These are phyloP conservation scores for Perkinsus marinus DNA, from an alignment of 169 alveolate genomes.

Conservation along the genomic window DNA sequence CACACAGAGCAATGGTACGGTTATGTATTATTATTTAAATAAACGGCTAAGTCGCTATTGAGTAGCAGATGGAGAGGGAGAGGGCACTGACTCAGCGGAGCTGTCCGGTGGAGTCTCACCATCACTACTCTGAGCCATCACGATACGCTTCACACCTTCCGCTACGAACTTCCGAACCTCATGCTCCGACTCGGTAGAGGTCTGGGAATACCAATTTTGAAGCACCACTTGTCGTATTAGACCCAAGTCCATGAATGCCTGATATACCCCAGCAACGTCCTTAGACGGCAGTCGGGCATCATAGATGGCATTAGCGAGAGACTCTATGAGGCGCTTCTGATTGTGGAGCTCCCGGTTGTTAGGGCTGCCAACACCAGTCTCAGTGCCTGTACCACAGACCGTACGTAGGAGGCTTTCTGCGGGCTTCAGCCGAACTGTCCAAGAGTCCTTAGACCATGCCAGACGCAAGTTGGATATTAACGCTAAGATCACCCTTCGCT, in stretches of 20 bases:
- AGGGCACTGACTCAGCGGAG: neutral
- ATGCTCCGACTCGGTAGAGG: neutral
- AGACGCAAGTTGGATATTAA: neutral
- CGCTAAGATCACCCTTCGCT: neutral
- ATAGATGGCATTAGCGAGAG: neutral
- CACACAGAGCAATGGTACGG: neutral
- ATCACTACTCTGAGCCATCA: neutral
- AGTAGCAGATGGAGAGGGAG: neutral
- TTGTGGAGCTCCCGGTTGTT: neutral
- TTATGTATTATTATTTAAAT: neutral
- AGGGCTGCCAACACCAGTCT: neutral
- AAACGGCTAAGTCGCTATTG: neutral
- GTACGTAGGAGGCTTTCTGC: neutral
- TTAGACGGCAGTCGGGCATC: neutral
- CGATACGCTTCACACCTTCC: neutral
- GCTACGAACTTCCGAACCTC: neutral
- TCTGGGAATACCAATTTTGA: neutral
- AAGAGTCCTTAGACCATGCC: neutral
- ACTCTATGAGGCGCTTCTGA: neutral
- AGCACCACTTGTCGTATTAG: neutral
- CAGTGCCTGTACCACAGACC: neutral
- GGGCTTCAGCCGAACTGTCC: neutral
- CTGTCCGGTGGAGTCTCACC: neutral
- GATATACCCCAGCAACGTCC: neutral
- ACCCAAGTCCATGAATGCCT: neutral